Percentiles rank a stretch among this genome's conserved stretches.
These are phyloP conservation scores for Silene noctiflora DNA, from an alignment of 179 eudicot species.

Conservation along the genomic window DNA sequence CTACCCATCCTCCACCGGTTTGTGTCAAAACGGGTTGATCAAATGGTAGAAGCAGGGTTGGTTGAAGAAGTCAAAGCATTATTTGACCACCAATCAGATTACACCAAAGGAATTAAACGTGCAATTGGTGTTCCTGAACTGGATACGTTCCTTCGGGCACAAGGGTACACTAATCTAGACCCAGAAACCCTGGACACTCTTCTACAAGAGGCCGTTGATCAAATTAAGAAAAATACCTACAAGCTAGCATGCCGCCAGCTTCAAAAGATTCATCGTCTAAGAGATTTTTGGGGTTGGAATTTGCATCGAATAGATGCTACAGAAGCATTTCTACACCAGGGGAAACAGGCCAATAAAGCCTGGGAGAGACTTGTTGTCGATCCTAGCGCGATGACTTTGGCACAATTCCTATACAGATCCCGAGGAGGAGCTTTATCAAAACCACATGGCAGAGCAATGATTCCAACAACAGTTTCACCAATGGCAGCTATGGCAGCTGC, in stretches of 20 bases:
- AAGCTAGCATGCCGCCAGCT: constrained; percentile 34
- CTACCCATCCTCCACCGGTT: constrained; percentile 25
- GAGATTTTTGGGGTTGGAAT: constrained; percentile 35
- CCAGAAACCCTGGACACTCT: constrained; percentile 21
- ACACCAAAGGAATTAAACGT: constrained; percentile 31
- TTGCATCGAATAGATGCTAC: constrained; percentile 50
- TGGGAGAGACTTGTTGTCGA: constrained; percentile 51
- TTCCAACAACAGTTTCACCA: constrained; percentile 24
- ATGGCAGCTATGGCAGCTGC: constrained; percentile 33
- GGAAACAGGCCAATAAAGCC: constrained; percentile 43
- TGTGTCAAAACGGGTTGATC: constrained; percentile 36
- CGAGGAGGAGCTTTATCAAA: constrained; percentile 5
- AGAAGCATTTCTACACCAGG: constrained; percentile 30
- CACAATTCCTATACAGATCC: constrained; percentile 30
- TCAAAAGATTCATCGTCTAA: constrained; percentile 39
- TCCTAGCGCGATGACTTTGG: constrained; percentile 36
- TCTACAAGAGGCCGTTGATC: constrained; percentile 35
- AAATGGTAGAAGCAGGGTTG: constrained; percentile 34
- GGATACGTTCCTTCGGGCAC: constrained; percentile 30
- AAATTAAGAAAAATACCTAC: constrained; percentile 45
- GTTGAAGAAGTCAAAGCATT: constrained; percentile 29
- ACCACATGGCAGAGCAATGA: constrained; percentile 21
- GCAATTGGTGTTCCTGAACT: constrained; percentile 40
- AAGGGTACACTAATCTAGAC: constrained; percentile 23
- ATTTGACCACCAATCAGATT: constrained; percentile 27